Evolutionary conservation across 2,329 filamentous ascomycete genomes (phyloP), one percentile per base, ranked within the genome.

Genomic region (Fusarium sp.): DNA sequence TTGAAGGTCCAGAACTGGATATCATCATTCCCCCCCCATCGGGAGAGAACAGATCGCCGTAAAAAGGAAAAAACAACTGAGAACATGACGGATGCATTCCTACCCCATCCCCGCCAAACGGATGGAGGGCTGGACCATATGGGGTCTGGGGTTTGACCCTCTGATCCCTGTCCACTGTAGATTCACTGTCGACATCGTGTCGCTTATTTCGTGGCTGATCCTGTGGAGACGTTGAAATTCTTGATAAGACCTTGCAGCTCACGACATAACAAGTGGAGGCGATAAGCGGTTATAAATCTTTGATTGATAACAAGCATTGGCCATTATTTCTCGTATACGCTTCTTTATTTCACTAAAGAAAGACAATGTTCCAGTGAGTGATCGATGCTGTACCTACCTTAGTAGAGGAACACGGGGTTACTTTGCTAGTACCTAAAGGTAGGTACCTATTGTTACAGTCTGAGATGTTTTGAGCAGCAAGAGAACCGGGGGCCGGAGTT

Each of bases 121-220:
- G 69, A 55, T 42, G 23, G 26, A 27, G 23, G 64, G 54, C 46
- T 63, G 33, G 59, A 60, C 48, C 53, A 58, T 41, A 41, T 64
- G 49, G 69, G 57, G 69, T 70, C 57, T 23, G 65, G 69, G 69
- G 56, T 44, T 56, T 42, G 32, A 42, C 32, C 60, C 50, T 56
- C 40, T 37, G 12, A 64, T 46, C 70, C 70, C 45, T 70, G 70
- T 26, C 54, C 54, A 45, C 45, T 58, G 55, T 46, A 64, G 35
- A 53, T 58, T 62, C 45, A 52, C 20, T 48, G 53, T 55, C 30
- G 40, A 45, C 52, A 44, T 55, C 20, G 38, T 44, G 26, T 48
- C 32, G 53, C 53, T 55, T 45, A 17, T 33, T 45, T 30, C 20
- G 69, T 71, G 68, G 67, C 57, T 40, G 23, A 49, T 33, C 33